Evolutionary conservation across 108 stramenopile species (phyloP).

Genomic region (Aurantiochytrium sp.): DNA sequence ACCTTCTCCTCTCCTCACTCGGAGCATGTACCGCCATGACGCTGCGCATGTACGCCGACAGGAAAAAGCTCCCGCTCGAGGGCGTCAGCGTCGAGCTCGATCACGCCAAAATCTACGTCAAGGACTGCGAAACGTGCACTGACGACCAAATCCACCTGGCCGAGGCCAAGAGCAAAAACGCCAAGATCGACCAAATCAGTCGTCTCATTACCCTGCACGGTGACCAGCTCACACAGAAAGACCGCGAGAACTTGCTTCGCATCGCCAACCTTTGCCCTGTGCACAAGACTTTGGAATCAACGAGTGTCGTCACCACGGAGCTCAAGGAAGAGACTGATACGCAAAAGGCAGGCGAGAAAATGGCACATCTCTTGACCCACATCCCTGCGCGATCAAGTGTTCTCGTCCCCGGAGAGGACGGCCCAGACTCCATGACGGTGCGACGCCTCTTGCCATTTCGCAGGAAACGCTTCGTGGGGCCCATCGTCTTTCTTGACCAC

Average conservation of each 20-base stretch:
- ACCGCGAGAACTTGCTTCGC: constrained; percentile 20
- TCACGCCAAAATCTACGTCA: constrained; percentile 36
- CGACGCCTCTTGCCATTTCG: neutral
- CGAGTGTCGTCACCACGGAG: neutral
- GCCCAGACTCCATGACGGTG: neutral
- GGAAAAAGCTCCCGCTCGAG: constrained; percentile 22
- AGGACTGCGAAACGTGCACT: constrained; percentile 37
- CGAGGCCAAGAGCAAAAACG: neutral
- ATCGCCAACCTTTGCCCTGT: constrained; percentile 44
- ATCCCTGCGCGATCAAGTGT: neutral
- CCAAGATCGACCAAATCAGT: constrained; percentile 28
- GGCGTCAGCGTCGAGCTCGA: constrained; percentile 25
- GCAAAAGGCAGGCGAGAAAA: neutral
- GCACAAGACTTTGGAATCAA: constrained; percentile 24
- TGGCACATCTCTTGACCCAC: neutral
- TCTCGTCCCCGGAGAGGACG: neutral
- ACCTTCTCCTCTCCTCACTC: constrained; percentile 26
- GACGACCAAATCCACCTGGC: neutral
- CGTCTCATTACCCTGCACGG: constrained; percentile 25
- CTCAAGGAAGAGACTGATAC: neutral
- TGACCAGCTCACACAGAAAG: constrained; percentile 20
- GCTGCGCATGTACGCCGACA: constrained; percentile 40
- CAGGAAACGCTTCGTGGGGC: neutral
- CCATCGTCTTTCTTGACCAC: neutral
- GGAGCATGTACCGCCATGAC: constrained; percentile 42